phyloP scores from a whole-genome alignment of 768 basidiomycete genomes.

The Xanthoconium stramineum region DNA sequence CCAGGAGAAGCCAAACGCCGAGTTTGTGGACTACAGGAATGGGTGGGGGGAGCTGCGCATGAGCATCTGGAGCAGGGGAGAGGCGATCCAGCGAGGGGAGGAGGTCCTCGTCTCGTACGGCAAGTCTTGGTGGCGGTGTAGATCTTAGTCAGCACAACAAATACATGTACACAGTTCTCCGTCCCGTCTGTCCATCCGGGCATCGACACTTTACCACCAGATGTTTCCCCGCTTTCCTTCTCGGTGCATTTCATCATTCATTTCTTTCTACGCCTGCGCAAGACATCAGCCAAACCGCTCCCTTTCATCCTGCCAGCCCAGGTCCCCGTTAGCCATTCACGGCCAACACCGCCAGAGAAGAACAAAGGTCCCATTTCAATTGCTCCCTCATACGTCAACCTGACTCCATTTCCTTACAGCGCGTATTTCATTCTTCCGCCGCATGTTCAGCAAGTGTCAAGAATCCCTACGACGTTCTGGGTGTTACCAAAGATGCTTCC shows the following conservation, averaged over 20 bases:
- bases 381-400: constrained; percentile 7
- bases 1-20: constrained; percentile 61
- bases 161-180: constrained; percentile 13
- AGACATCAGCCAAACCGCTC: constrained; percentile 33
- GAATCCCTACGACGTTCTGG: constrained; percentile 90
- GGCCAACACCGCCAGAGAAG: constrained; percentile 16
- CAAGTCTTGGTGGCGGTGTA: constrained; percentile 73
- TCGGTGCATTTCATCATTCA: constrained; percentile 48
- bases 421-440: constrained; percentile 69
- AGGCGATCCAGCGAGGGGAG: constrained; percentile 69
- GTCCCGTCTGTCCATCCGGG: neutral
- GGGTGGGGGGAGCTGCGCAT: constrained; percentile 65
- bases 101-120: constrained; percentile 90
- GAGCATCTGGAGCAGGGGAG: constrained; percentile 64
- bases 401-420: constrained; percentile 43
- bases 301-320: constrained; percentile 38
- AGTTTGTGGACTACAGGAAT: constrained; percentile 59
- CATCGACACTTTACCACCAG: constrained; percentile 12
- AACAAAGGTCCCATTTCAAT: constrained; percentile 40
- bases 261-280: constrained; percentile 57
- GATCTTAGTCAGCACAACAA: constrained; percentile 23
- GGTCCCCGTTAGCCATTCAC: constrained; percentile 27
- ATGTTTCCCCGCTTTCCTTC: constrained; percentile 53
- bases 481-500: constrained; percentile 79
- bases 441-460: constrained; percentile 52